phyloP scores from a whole-genome alignment of 2,329 filamentous ascomycete genomes.

The Ploettnerulaceae sp. region DNA sequence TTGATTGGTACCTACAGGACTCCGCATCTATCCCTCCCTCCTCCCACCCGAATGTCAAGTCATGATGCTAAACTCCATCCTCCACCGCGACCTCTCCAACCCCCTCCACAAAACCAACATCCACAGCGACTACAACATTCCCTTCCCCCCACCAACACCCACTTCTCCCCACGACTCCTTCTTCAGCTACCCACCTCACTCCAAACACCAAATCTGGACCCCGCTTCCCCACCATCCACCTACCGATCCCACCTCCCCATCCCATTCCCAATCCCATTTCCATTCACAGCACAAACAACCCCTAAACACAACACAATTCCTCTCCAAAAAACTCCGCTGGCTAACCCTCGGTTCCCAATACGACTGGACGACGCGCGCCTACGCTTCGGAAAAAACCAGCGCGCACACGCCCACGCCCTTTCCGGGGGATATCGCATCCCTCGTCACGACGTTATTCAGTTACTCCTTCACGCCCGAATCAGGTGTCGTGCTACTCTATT shows the following conservation, averaged over 20 bases:
- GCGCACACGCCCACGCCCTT: slow-evolving; percentile 62
- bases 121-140: slow-evolving; percentile 70
- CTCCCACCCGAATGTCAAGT: slow-evolving; percentile 68
- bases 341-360: slow-evolving; percentile 92
- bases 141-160: slow-evolving; percentile 43
- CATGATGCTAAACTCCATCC: slow-evolving; percentile 63
- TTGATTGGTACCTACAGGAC: slow-evolving; percentile 24
- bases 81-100: slow-evolving; percentile 73
- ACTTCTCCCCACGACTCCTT: slow-evolving; percentile 41
- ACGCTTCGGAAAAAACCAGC: too few species aligned
- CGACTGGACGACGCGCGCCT: slow-evolving; percentile 84
- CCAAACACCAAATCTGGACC: slow-evolving; percentile 55
- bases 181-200: slow-evolving; percentile 48
- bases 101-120: slow-evolving; percentile 80
- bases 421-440: slow-evolving; percentile 63
- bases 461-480: slow-evolving; percentile 69
- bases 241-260: slow-evolving; percentile 41
- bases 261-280: too few species aligned
- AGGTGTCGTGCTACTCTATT: slow-evolving; percentile 90
- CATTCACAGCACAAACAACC: slow-evolving; percentile 76
- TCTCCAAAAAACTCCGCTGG: slow-evolving; percentile 84
- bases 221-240: too few species aligned
- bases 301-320: slow-evolving; percentile 63
- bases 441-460: slow-evolving; percentile 69
- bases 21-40: slow-evolving; percentile 71